Evolutionary conservation across 129 eudicot species (phyloP).

Genomic region (Rutidosis leptorrhynchoides): DNA sequence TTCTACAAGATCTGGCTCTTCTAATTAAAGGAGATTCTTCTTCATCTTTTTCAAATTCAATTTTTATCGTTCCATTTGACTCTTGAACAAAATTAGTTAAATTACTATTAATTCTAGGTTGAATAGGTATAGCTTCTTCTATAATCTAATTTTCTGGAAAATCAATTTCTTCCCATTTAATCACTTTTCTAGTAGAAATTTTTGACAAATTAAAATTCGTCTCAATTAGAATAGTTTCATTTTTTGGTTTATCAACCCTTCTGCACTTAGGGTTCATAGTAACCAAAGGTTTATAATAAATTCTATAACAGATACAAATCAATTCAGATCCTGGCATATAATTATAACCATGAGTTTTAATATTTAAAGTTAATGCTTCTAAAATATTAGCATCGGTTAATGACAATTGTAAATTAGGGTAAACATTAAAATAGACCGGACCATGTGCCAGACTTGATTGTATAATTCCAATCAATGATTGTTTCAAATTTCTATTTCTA

Average conservation of each 20-base stretch:
- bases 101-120: background rate
- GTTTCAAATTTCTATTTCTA: background rate
- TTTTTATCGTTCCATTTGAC: background rate
- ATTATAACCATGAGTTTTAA: background rate
- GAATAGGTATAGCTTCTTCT: background rate
- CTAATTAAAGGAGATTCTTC: background rate
- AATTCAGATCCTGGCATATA: background rate
- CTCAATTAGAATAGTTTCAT: background rate
- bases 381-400: conserved; percentile 1
- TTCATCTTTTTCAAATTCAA: background rate
- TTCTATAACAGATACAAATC: background rate
- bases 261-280: background rate
- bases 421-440: background rate
- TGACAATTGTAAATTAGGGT: background rate
- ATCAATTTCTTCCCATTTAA: conserved; percentile 4
- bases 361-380: too few relatives aligned
- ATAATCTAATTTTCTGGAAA: too few relatives aligned
- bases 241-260: background rate
- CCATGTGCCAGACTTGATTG: background rate
- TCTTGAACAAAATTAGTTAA: background rate
- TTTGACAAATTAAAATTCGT: background rate
- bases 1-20: background rate
- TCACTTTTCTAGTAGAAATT: background rate
- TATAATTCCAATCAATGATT: background rate
- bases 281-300: background rate